A percentile compares a stretch with the other conserved stretches of the same genome.
Evolutionary conservation across 225 moss, liverwort and hornwort species (phyloP).

Genomic region (Climacium dendroides): DNA sequence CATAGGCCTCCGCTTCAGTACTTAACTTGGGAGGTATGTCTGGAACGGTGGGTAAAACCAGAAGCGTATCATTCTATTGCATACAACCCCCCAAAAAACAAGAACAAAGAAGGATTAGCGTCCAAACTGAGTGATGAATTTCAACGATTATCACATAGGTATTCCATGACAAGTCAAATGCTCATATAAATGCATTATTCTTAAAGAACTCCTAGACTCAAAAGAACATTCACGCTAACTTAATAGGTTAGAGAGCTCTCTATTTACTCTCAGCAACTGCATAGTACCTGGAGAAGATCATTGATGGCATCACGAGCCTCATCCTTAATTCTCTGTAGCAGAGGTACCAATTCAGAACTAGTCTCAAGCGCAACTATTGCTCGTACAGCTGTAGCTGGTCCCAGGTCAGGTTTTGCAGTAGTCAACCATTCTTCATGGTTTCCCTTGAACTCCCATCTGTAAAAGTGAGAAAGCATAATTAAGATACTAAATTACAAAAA

Average conservation of each 20-base stretch:
- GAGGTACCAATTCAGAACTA: conserved; percentile 37
- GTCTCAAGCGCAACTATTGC: conserved; percentile 56
- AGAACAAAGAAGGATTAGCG: not conserved
- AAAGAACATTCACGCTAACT: not conserved
- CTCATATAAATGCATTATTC: not conserved
- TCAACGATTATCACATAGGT: not conserved
- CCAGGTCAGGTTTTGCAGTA: conserved; percentile 46
- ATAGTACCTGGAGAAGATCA: conserved; percentile 77
- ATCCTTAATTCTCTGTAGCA: conserved; percentile 58
- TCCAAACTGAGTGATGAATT: not conserved
- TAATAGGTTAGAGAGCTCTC: not conserved
- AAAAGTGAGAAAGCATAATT: not conserved
- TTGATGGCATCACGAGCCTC: conserved; percentile 69
- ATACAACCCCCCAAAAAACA: not conserved
- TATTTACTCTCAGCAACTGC: not conserved
- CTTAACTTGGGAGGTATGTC: conserved; percentile 79
- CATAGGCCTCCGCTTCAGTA: conserved; percentile 38
- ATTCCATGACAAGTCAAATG: not conserved
- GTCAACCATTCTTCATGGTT: conserved; percentile 90
- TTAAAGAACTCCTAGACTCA: not conserved
- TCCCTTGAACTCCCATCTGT: conserved; percentile 74
- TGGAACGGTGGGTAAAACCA: conserved; percentile 80
- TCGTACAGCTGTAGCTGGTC: conserved; percentile 49
- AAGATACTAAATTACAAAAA: not conserved
- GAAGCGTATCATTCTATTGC: conserved; percentile 59